phyloP scores from a whole-genome alignment of 176 grass and related monocot genomes.

The Musa troglodytarum region DNA sequence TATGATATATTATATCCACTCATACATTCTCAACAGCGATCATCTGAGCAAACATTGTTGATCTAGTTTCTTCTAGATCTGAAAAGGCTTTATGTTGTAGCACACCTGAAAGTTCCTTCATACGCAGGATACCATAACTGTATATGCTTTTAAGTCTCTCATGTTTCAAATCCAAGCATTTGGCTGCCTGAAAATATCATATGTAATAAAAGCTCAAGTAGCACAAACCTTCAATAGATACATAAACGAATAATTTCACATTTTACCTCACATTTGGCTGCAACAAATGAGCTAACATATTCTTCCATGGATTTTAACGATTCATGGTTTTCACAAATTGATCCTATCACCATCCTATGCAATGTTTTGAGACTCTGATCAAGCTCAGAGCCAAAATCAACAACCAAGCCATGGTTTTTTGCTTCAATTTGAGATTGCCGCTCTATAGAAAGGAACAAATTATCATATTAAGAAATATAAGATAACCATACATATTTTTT shows the following conservation, averaged over 20 bases:
- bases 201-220: slow-evolving; percentile 8
- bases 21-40: slow-evolving; percentile 57
- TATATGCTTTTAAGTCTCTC: slow-evolving; percentile 44
- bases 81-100: slow-evolving; percentile 29
- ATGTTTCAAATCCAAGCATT: slow-evolving; percentile 48
- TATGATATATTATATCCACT: slow-evolving; percentile 6
- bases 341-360: slow-evolving; percentile 46
- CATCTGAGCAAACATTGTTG: slow-evolving; percentile 39
- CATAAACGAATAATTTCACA: slow-evolving; percentile 7
- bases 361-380: slow-evolving; percentile 44
- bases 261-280: slow-evolving; percentile 51
- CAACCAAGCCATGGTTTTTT: slow-evolving; percentile 49
- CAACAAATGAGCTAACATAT: slow-evolving; percentile 50
- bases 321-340: slow-evolving; percentile 45
- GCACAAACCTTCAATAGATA: background rate
- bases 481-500: background rate
- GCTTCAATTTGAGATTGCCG: slow-evolving; percentile 51
- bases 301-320: slow-evolving; percentile 51
- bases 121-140: slow-evolving; percentile 38
- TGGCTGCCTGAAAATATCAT: slow-evolving; percentile 41
- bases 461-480: background rate
- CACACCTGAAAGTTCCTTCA: slow-evolving; percentile 39
- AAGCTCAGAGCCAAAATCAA: slow-evolving; percentile 45
- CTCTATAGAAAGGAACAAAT: slow-evolving; percentile 30
- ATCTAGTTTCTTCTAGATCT: slow-evolving; percentile 43